Conservation (phyloP, 768 basidiomycete species). For the Auriscalpium microsporum region DNA sequence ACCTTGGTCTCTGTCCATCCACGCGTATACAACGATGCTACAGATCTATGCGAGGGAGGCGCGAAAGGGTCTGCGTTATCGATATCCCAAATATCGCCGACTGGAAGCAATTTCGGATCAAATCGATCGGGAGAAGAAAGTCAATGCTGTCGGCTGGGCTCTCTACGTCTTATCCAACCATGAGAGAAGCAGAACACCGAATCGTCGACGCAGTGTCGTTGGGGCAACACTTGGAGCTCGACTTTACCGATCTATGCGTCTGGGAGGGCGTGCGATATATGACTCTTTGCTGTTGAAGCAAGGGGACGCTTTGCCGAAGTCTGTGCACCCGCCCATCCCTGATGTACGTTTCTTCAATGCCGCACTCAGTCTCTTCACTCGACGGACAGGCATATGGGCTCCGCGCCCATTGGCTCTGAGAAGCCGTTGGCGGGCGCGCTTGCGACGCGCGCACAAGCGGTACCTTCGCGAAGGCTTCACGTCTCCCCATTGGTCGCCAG, state of each 20-base stretch:
- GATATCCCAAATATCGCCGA: neutral
- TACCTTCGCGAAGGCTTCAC: neutral
- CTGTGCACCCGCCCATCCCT: neutral
- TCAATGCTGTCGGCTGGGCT: neutral
- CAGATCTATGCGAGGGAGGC: slow-evolving; percentile 46
- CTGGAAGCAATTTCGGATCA: neutral
- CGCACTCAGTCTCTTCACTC: slow-evolving; percentile 33
- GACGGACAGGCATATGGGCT: slow-evolving; percentile 4
- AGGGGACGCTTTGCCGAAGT: neutral
- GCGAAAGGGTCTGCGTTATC: neutral
- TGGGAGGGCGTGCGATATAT: neutral
- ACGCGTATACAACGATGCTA: slow-evolving; percentile 69
- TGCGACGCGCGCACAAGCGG: slow-evolving; percentile 16
- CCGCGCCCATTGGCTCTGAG: slow-evolving; percentile 14
- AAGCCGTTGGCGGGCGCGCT: slow-evolving; percentile 24
- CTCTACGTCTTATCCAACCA: neutral
- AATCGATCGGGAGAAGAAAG: neutral
- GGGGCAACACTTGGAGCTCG: neutral
- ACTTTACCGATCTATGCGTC: neutral
- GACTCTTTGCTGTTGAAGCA: neutral
- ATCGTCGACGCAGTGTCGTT: neutral
- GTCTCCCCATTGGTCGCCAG: slow-evolving; percentile 4
- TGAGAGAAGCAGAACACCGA: neutral
- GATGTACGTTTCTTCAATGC: slow-evolving; percentile 51
- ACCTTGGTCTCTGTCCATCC: slow-evolving; percentile 59